Base-by-base conservation (phyloP, 2,329 filamentous ascomycete genomes). In the Colletotrichum sp. region DNA sequence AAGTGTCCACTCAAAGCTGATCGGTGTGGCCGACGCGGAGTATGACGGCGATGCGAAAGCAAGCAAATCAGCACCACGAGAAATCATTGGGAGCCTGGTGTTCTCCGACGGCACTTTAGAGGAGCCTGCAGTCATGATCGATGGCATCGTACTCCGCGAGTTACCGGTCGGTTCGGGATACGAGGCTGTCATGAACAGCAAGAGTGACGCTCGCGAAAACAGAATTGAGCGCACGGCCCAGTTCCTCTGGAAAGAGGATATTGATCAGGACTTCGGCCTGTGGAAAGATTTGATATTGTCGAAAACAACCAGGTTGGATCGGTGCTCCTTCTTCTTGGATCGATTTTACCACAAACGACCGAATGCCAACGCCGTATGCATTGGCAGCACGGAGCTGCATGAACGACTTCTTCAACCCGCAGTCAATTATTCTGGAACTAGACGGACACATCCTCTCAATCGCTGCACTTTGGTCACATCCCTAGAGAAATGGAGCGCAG, bases 201-300 rank as follows among this genome's bases (percentile, higher is more conserved):
- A 80, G 28, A 77, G 36, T 26, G 78, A 77, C 60, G 78, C 68
- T 6, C 81, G 82, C 21, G 26, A 38, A 24, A 36, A 36, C 6
- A 15, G 36, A 21, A n/a, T 36, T 13, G n/a, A 26, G 4, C 52
- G 32, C 12, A 43, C 67, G 5, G 67, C 32, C 28, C n/a, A 61
- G 18, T 28, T 60, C 9, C 21, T 69, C 6, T 69, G 67, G 67
- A 69, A 69, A 13, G 55, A 69, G 30, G 67, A 69, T n/a, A 69
- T 69, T 34, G 30, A 60, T 5, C 67, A 69, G 55, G 6, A 32
- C 15, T 69, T 69, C 10, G 5, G 7, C 5, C 6, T 10, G 15
- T 69, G 67, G 67, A 12, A 30, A 48, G 34, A 43, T 34, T 10
- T 7, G 13, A n/a, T 60, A 16, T 8, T n/a, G 4, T n/a, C 12